Evolutionary conservation across 2,329 filamentous ascomycete species (phyloP).

Genomic region (Trichophyton mentagrophytes): DNA sequence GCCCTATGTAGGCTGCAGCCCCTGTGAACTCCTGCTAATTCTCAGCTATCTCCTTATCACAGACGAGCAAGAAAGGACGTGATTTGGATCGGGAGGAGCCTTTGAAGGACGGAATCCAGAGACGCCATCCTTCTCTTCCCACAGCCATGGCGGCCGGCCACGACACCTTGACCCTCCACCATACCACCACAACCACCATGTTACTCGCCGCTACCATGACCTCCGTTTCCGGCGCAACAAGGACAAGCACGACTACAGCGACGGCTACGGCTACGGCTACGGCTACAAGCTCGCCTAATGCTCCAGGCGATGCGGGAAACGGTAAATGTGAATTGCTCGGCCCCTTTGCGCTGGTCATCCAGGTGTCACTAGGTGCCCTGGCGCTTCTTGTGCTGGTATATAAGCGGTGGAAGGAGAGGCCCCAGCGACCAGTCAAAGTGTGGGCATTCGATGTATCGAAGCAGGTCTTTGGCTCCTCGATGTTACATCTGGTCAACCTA

Average conservation of each 20-base stretch:
- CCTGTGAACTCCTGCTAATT: neutral
- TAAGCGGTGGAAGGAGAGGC: slow-evolving; percentile 84
- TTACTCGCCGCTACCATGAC: slow-evolving; percentile 13
- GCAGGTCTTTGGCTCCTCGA: slow-evolving; percentile 84
- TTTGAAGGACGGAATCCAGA: too few species aligned
- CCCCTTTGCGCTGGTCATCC: slow-evolving; percentile 79
- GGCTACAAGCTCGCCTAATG: slow-evolving; percentile 7
- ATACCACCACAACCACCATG: slow-evolving; percentile 7
- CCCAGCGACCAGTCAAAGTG: slow-evolving; percentile 84
- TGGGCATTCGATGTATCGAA: slow-evolving; percentile 98
- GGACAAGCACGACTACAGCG: slow-evolving; percentile 4
- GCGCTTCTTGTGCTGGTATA: slow-evolving; percentile 78
- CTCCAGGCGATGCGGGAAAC: slow-evolving; percentile 35
- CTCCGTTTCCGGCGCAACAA: neutral
- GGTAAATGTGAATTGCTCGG: slow-evolving; percentile 82
- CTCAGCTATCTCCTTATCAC: neutral
- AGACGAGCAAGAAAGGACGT: neutral
- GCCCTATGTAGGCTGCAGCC: slow-evolving; percentile 1
- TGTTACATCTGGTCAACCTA: slow-evolving; percentile 85
- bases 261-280: slow-evolving; percentile 6
- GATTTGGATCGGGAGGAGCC: too few species aligned
- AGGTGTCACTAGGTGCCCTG: slow-evolving; percentile 69
- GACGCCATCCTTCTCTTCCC: neutral
- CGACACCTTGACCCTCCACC: neutral
- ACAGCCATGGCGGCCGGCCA: neutral